Percentiles rank a stretch among this genome's conserved stretches.
phyloP scores from a whole-genome alignment of 495 filamentous ascomycete genomes.

The Hypoxylon intermedium region DNA sequence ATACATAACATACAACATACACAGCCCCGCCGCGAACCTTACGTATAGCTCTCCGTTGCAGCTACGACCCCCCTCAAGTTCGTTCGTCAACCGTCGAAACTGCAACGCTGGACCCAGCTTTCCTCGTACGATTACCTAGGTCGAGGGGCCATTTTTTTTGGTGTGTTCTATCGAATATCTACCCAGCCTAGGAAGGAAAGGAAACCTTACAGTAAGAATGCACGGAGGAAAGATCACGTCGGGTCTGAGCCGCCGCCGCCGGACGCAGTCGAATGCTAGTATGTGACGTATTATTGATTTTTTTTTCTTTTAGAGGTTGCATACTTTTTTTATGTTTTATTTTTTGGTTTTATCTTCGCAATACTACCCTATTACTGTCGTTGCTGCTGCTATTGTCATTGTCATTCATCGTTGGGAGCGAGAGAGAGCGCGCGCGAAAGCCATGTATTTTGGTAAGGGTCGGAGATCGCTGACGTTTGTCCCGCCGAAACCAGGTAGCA shows the following conservation, averaged over 20 bases:
- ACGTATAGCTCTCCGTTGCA: conserved; percentile 3
- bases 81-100: not conserved
- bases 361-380: not conserved
- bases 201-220: conserved; percentile 19
- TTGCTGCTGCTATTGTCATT: not conserved
- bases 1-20: conserved; percentile 1
- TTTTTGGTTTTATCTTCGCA: too few species aligned
- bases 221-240: conserved; percentile 40
- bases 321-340: too few species aligned
- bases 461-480: conserved; percentile 24
- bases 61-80: conserved; percentile 21
- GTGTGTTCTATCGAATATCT: too few species aligned
- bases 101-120: not conserved
- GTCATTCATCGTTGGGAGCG: not conserved
- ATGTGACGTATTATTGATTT: conserved; percentile 19
- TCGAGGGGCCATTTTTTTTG: too few species aligned
- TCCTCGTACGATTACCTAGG: too few species aligned
- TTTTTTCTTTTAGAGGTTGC: too few species aligned
- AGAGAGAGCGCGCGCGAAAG: not conserved
- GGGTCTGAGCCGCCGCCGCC: conserved; percentile 40
- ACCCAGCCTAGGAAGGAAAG: not conserved
- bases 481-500: conserved; percentile 50
- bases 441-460: conserved; percentile 3
- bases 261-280: conserved; percentile 43
- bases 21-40: conserved; percentile 5